Evolutionary conservation across 129 eudicot genomes (phyloP), one percentile per base, ranked within the genome.

Genomic region (Erigeron canadensis): DNA sequence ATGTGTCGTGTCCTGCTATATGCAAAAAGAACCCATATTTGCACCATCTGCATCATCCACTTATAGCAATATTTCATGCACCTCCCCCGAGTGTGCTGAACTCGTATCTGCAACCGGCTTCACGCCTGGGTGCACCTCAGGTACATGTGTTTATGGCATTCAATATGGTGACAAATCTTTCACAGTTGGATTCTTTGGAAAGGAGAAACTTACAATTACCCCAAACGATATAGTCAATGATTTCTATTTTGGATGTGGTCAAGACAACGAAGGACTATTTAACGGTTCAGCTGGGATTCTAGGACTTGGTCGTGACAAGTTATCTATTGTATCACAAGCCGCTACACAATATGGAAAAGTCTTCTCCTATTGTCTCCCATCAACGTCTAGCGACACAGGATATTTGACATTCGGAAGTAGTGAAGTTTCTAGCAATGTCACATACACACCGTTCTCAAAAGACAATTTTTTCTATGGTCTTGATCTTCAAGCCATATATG

Each of bases 281-380:
- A 85, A 88, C 18, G 79, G 70, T 3, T 76, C 87, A 0, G 87
- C 86, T 0, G 97, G 99, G 12, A 18, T 93, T 13, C 16, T 93
- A 6, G 98, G 98, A 9, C 84, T 93, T 13, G 98, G 93, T 0
- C 78, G 83, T 0, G 77, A 80, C 34, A 18, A 81, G 8, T 66
- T 89, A 5, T 93, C 98, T 0, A 11, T 84, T 5, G 86, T 87
- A 8, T 84, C 90, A 1, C 98, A 93, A 66, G 67, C 90, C 10
- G 75, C 90, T 5, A n/a, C 37, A 6, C 79, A 82, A 43, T 89
- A 75, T 44, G 92, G 90, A 3, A 62, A 75, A 23, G 79, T 74
- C 55, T 93, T 93, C 83, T 87, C 96, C 0, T 93, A 93, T 15
- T 93, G 98, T 73, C 82, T 93, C 17, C 98, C 98, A 0, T 77